Base-by-base conservation (phyloP, 257 asterid species). In the Plantago elongata region DNA sequence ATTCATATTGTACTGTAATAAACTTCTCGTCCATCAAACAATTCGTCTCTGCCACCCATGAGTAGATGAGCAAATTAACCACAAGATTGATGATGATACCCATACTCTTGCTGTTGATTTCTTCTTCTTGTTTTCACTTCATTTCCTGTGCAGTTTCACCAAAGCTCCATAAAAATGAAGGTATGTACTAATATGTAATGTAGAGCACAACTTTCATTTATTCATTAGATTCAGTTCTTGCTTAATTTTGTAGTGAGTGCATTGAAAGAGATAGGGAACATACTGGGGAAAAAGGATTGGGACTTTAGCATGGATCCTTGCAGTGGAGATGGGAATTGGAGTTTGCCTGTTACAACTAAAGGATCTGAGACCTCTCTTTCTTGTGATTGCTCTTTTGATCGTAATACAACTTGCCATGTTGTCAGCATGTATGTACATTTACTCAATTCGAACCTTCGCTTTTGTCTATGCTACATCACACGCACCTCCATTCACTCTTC, bases 261-360 rank as follows among this genome's bases (percentile, higher is more conserved):
- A 29, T 69, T 88, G 83, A 82, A 52, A 62, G 85, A 78, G 73
- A 84, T 91, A 52, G 88, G 75, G 12, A 77, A 54, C 69, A 73
- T 77, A 61, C 30, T 91, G 69, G 94, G 95, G 72, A 88, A 86
- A 54, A 82, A 14, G 18, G 98, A 88, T 69, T 91, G 98, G 96
- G 82, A 88, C 64, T 86, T 88, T 59, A 72, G 69, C 73, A 73
- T 49, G 54, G 95, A 91, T 74, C 92, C 94, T 4, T 91, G 96
- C 72, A 79, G 86, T 69, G 84, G 82, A 15, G 78, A 66, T 61
- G 96, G 87, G 54, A 88, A 77, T 67, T 91, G 96, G 98, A 91
- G 83, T 64, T 22, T 75, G 61, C 87, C 92, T 9, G 38, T 75
- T 65, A 43, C 65, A 9, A 61, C 40, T 5, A 86, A 88, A 78